Evolutionary conservation across 352 stramenopile genomes (phyloP).

Genomic region (Pythium oligandrum): DNA sequence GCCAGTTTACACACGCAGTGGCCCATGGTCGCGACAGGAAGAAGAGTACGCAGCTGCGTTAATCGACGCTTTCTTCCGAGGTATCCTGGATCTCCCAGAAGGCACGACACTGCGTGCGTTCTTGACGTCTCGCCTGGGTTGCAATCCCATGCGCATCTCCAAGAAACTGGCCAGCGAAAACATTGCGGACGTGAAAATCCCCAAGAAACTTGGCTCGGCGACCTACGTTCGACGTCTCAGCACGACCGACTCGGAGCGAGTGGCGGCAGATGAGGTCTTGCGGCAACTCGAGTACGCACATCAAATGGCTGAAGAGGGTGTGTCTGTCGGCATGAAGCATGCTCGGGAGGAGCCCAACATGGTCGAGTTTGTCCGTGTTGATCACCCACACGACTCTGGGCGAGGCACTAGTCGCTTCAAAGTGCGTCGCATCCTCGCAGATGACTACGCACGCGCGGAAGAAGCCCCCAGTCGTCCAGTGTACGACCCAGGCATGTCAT

Average conservation of each 20-base stretch:
- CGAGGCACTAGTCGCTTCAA: slow-evolving; percentile 8
- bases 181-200: slow-evolving; percentile 63
- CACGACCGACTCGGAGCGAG: slow-evolving; percentile 27
- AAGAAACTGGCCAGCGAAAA: slow-evolving; percentile 72
- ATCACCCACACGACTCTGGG: too few species aligned
- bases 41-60: slow-evolving; percentile 59
- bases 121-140: slow-evolving; percentile 52
- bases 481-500: slow-evolving; percentile 3
- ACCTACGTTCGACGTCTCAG: slow-evolving; percentile 45
- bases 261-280: slow-evolving; percentile 32
- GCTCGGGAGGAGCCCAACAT: slow-evolving; percentile 7
- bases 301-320: background rate
- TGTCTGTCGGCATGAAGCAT: slow-evolving; percentile 15
- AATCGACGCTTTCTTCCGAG: slow-evolving; percentile 69
- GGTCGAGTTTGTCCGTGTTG: background rate
- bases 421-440: slow-evolving; percentile 10
- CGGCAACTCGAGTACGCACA: slow-evolving; percentile 24
- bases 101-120: slow-evolving; percentile 65
- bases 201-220: slow-evolving; percentile 66
- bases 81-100: slow-evolving; percentile 47
- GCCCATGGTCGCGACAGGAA: slow-evolving; percentile 63
- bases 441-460: slow-evolving; percentile 9
- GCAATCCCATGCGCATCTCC: slow-evolving; percentile 73
- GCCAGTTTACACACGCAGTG: slow-evolving; percentile 41
- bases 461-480: too few species aligned